Base-by-base conservation (phyloP, 1,139 yeast genomes). In the Sporopachydermia cereana region DNA sequence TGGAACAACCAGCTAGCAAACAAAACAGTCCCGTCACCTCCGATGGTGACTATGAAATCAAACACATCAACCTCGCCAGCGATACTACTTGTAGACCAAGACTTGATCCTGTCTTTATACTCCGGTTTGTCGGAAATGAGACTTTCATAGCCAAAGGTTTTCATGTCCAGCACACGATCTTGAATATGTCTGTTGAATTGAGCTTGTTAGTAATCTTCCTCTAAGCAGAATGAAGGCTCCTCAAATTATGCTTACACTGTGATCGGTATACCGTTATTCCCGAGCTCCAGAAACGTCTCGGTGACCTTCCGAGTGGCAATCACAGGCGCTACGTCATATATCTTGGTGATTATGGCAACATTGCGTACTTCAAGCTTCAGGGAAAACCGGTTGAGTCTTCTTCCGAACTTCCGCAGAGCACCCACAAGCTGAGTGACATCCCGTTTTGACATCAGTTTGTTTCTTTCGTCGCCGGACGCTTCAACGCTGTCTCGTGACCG, bases 21-120 rank as follows among this genome's bases (percentile, higher is more conserved):
- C 25, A 86, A 64, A 43, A 85, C 88, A 0, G 96, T 86, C 2
- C 95, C 96, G 58, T 86, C 96, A 2, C 96, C 96, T 20, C 96
- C 96, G 41, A 85, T 18, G 47, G 72, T 66, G 34, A 68, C 55
- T 12, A 66, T 68, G 43, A 85, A 64, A 58, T 86, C 95, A 54
- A 66, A 69, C 44, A 59, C 47, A 44, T 70, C 68, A 2, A 76
- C 73, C 44, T 72, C 69, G 42, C 66, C 61, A 3, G 57, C 48
- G 42, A 84, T 75, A 50, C 70, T 62, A 46, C 71, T 71, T 41
- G 72, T 68, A 45, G 69, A 68, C 91, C 91, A 82, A 55, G 67
- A 78, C 48, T 66, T 66, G 42, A 81, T 63, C 45, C 73, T 60
- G 7, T 63, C 56, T 14, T 52, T 50, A 3, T 69, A 67, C 14